These are phyloP conservation scores for Picea sitchensis DNA, from an alignment of 75 land plant genomes.

Conservation along the genomic window DNA sequence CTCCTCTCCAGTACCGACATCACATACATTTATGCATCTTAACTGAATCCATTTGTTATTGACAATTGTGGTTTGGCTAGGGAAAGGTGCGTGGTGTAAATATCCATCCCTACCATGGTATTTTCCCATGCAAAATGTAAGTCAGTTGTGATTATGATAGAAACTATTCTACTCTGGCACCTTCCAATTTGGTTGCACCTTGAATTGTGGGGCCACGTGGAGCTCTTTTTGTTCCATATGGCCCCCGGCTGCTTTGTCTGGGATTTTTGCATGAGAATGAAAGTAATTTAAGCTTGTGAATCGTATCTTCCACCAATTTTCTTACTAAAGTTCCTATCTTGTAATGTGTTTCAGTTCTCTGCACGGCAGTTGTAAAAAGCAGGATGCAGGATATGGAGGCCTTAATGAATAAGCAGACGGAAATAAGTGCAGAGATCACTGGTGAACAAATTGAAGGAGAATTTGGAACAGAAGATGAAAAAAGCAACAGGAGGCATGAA, in stretches of 20 bases:
- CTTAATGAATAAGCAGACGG: conserved; percentile 1
- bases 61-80: background rate
- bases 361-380: conserved; percentile 4
- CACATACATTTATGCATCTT: too few relatives aligned
- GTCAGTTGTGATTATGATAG: background rate
- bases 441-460: background rate
- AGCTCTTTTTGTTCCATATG: too few relatives aligned
- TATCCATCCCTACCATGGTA: background rate
- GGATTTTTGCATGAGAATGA: background rate
- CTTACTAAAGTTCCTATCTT: background rate
- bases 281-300: background rate
- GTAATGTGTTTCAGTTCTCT: conserved; percentile 1
- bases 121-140: background rate
- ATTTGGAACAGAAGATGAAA: too few relatives aligned
- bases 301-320: background rate
- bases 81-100: background rate
- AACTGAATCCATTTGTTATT: too few relatives aligned
- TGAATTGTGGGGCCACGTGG: too few relatives aligned
- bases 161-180: background rate
- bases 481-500: too few relatives aligned
- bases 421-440: background rate
- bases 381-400: conserved; percentile 10
- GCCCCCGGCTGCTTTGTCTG: background rate
- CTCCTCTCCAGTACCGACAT: too few relatives aligned
- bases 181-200: background rate